These are phyloP conservation scores for Scenedesmus sp. DNA, from an alignment of 163 green algal genomes.

Conservation along the genomic window DNA sequence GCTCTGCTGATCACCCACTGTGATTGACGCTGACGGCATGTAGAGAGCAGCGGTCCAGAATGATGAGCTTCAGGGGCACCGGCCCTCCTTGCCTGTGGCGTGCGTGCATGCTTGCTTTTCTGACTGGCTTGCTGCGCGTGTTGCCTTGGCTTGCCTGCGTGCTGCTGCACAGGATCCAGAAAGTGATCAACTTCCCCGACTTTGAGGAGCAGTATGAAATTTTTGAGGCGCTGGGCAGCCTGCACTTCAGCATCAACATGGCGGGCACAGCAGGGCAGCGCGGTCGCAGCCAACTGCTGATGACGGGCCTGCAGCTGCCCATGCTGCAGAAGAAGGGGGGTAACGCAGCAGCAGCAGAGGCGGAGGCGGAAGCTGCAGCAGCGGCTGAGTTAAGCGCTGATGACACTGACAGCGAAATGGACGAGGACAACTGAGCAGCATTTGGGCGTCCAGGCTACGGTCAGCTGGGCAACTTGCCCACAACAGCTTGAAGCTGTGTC, in stretches of 20 bases:
- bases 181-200: constrained; percentile 53
- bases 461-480: neutral
- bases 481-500: no score
- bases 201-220: constrained; percentile 57
- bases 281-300: constrained; percentile 42
- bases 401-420: neutral
- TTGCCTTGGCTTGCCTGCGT: neutral
- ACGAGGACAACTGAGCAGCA: neutral
- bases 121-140: neutral
- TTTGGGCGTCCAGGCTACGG: neutral
- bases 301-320: constrained; percentile 54
- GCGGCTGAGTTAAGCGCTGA: neutral
- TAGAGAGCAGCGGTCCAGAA: no score
- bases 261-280: neutral
- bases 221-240: constrained; percentile 42
- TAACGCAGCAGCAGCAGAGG: neutral
- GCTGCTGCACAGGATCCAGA: constrained; percentile 29
- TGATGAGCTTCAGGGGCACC: no score
- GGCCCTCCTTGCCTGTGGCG: no score
- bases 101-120: no score
- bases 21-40: no score
- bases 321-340: constrained; percentile 31
- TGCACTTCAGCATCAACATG: constrained; percentile 51
- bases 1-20: no score
- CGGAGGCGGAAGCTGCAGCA: neutral